Conservation (phyloP, 2,329 filamentous ascomycete genomes). For the Microsporum canis region DNA sequence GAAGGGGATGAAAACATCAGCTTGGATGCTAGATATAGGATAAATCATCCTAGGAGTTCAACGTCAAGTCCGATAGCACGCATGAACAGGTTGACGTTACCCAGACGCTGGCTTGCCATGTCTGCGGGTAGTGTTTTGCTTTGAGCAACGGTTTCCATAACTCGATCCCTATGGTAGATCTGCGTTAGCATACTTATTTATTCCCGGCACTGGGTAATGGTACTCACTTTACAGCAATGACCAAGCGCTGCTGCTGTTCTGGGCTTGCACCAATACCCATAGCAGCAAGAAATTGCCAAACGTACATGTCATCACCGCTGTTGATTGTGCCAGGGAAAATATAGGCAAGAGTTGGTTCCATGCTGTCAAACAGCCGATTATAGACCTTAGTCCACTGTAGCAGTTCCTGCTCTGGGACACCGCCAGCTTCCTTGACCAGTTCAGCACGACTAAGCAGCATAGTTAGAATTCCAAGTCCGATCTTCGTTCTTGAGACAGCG, state of each 20-base stretch:
- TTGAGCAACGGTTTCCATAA: slow-evolving; percentile 85
- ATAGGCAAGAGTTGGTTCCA: slow-evolving; percentile 71
- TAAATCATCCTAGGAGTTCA: slow-evolving; percentile 53
- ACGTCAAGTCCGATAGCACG: slow-evolving; percentile 97
- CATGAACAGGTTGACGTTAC: slow-evolving; percentile 97
- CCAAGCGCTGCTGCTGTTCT: slow-evolving; percentile 88
- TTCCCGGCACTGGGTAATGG: not conserved
- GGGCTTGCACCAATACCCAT: slow-evolving; percentile 88
- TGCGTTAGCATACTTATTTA: slow-evolving; percentile 3
- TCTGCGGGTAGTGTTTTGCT: slow-evolving; percentile 81
- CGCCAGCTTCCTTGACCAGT: slow-evolving; percentile 72
- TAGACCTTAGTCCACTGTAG: slow-evolving; percentile 76
- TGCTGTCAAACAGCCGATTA: slow-evolving; percentile 71
- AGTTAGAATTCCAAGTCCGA: slow-evolving; percentile 80
- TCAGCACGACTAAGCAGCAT: slow-evolving; percentile 91
- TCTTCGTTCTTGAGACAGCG: slow-evolving; percentile 70
- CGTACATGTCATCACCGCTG: slow-evolving; percentile 83
- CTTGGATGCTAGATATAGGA: not conserved
- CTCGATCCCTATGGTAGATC: slow-evolving; percentile 53
- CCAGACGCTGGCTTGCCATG: slow-evolving; percentile 70
- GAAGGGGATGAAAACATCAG: not conserved
- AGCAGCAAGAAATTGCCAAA: slow-evolving; percentile 94
- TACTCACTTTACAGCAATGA: slow-evolving; percentile 75
- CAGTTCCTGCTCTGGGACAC: slow-evolving; percentile 60
- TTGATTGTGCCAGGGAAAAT: slow-evolving; percentile 90